Base-by-base conservation (phyloP, 495 filamentous ascomycete genomes). In the Trichoderma orchidacearum region DNA sequence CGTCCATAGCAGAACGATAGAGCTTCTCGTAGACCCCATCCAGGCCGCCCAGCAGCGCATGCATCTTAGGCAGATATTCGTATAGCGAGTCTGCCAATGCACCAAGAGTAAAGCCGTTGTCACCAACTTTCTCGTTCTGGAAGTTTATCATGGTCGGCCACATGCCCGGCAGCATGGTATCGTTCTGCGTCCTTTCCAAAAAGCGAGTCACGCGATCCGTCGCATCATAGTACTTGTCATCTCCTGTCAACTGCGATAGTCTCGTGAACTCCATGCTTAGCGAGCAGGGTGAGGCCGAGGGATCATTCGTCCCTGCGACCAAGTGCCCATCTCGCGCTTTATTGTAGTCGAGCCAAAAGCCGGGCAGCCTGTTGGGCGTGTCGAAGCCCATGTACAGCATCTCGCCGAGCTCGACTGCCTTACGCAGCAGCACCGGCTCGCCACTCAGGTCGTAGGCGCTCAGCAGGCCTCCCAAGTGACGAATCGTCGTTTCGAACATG, bases 331-430 rank as follows among this genome's bases (percentile, higher is more conserved):
- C 73, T 65, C 90, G 82, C 17, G 92, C 89, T 59, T 92, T 89
- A 23, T 85, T 76, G 60, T 89, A 85, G 50, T 87, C 84, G 35
- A 81, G 59, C 56, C 65, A 67, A 57, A 89, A 76, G 1, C 83
- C 83, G 3, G 90, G 90, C 84, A 95, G 90, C 50, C 86, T 80
- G 63, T 93, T 94, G 0, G 87, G 87, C 18, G 90, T 94, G 66
- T 95, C 90, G 64, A 95, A 94, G 4, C 84, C 83, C 51, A 83
- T 80, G 63, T 88, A 90, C 25, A 95, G 68, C 59, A 94, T 75
- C 56, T 93, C 83, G 6, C 80, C 90, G 38, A 95, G 72, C 70
- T 93, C 84, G 13, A 81, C 72, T 6, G 90, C 87, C 64, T 95
- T 93, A 48, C 83, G 78, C 54, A 94, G 72, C 28, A 95, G 70